Conservation (phyloP, 192 early-diverging fungal genomes). For the Anaeromyces robustus region DNA sequence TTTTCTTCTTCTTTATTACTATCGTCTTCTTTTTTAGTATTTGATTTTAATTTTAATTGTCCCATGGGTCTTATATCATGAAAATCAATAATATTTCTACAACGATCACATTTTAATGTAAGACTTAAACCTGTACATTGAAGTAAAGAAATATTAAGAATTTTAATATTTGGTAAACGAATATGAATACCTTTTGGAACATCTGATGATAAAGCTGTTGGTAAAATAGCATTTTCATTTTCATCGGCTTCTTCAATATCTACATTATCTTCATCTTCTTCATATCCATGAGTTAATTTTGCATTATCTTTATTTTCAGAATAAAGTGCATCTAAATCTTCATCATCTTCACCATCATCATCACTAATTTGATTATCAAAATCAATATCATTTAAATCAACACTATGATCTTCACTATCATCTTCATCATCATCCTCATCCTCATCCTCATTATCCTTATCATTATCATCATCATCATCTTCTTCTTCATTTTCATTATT, state of each 20-base stretch:
- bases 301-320: not conserved
- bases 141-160: constrained; percentile 52
- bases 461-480: not conserved
- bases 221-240: constrained; percentile 6
- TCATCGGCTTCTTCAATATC: constrained; percentile 1
- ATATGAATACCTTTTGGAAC: constrained; percentile 58
- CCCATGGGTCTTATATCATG: constrained; percentile 22
- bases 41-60: not conserved
- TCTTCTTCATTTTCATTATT: not conserved
- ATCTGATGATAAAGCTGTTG: constrained; percentile 4
- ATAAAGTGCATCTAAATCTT: not conserved
- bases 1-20: not conserved
- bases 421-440: constrained; percentile 10
- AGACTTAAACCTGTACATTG: constrained; percentile 46
- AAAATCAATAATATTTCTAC: constrained; percentile 52
- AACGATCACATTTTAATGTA: constrained; percentile 54
- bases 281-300: not conserved
- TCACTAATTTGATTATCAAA: constrained; percentile 6
- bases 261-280: constrained; percentile 9
- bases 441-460: constrained; percentile 9
- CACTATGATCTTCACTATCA: constrained; percentile 5
- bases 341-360: not conserved
- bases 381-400: constrained; percentile 7
- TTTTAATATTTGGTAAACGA: constrained; percentile 34
- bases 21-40: not conserved